A percentile compares a stretch with the other conserved stretches of the same genome.
Evolutionary conservation across 768 basidiomycete species (phyloP).

Genomic region (Tricholoma sp.): DNA sequence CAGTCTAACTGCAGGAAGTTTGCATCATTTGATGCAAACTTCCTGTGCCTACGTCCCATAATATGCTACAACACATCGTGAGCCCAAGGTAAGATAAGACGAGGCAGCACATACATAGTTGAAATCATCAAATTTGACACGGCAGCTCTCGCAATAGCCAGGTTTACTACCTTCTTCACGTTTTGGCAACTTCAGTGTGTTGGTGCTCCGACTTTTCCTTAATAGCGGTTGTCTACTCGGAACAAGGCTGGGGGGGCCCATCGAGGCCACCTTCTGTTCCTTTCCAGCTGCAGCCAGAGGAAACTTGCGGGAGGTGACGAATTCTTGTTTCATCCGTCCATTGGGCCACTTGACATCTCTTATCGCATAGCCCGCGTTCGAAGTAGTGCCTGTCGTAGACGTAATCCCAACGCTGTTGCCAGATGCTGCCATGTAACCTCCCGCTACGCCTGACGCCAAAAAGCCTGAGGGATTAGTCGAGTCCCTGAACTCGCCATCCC

Average conservation of each 20-base stretch:
- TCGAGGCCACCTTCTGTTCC: conserved; percentile 31
- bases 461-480: conserved; percentile 71
- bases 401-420: conserved; percentile 94
- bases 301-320: conserved; percentile 61
- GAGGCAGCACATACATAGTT: conserved; percentile 47
- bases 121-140: conserved; percentile 86
- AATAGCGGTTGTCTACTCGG: conserved; percentile 50
- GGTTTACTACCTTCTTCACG: conserved; percentile 87
- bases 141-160: conserved; percentile 97
- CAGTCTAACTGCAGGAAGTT: conserved; percentile 81
- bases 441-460: conserved; percentile 43
- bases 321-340: conserved; percentile 56
- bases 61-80: conserved; percentile 54
- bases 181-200: conserved; percentile 67
- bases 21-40: conserved; percentile 70
- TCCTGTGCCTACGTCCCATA: conserved; percentile 65
- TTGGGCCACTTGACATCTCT: conserved; percentile 48
- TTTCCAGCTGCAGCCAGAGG: conserved; percentile 20
- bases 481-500: conserved; percentile 40
- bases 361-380: conserved; percentile 45
- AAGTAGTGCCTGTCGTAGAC: conserved; percentile 85
- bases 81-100: conserved; percentile 1
- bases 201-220: conserved; percentile 77
- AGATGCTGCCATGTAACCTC: conserved; percentile 81
- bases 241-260: conserved; percentile 67